Base-by-base conservation (phyloP, 176 grass and related monocot species). In the Carex scoparia region DNA sequence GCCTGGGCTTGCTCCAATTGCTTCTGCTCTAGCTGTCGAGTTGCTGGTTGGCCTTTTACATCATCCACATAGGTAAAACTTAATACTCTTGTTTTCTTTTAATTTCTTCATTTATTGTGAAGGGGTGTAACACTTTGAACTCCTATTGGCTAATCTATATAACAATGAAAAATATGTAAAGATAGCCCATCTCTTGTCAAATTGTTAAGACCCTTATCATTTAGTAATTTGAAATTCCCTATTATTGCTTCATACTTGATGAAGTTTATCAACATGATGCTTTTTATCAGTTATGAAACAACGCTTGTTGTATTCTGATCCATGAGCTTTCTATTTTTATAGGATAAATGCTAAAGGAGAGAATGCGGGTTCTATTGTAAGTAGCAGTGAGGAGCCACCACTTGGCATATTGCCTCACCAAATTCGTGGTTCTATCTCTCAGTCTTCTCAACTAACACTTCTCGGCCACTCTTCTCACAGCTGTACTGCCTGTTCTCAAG, bases 301-400 rank as follows among this genome's bases (percentile, higher is more conserved):
- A 48, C 32, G 14, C 18, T 69, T 38, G 33, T 57, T 51, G 10
- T 42, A 65, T 59, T 58, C 23, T 79, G 58, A 18, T 56, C 67
- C 30, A 46, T 86, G 71, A 40, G 5, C 4, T 40, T 1, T 55
- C 65, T 51, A 58, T 84, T 37, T 82, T 79, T 90, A 16, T 89
- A 98, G 95, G 83, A 90, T 94, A 88, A 86, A 90, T 89, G 95
- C 95, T 86, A 87, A 54, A 83, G 95, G 91, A 81, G 92, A 98
- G 84, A 93, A 86, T 86, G 86, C 89, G 55, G 86, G 79, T 84
- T 90, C 89, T 11, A 85, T 90, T 81, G 69, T 76, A 31, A 85
- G 74, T 32, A 78, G 82, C 81, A 58, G 10, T 73, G 75, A 84
- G 58, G 88, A 86, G 51, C 69, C 86, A 85, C 64, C 84, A 14